Base-by-base conservation (phyloP, 352 stramenopile genomes). In the Phytophthora aleatoria region DNA sequence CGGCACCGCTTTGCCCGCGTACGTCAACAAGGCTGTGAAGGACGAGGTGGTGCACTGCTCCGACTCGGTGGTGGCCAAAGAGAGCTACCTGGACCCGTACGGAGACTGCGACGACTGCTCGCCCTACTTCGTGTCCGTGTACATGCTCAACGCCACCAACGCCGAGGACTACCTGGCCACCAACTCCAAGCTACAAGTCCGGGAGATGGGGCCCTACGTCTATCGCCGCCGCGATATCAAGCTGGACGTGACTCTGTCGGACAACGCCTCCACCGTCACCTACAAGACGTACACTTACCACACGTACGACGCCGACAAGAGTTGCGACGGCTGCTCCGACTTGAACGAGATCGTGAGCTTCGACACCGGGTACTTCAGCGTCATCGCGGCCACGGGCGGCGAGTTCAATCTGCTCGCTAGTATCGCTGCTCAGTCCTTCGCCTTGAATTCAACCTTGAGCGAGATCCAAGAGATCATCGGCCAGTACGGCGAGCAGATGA, bases 241-340 rank as follows among this genome's bases (percentile, higher is more conserved):
- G 50, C 41, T 88, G 8, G 73, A 93, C 64, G 81, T 93, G 36
- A 65, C 72, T 44, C 69, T 93, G 44, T 71, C 67, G 38, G 68
- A 77, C 53, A 77, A 88, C 47, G 60, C 65, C 47, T 83, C 83
- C 61, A 69, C 54, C 43, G 74, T 93, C 51, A 83, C 64, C 38
- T 93, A 93, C 80, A 90, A 89, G 67, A 75, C 64, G 61, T 93
- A 93, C 79, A 90, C 78, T 50, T 91, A 89, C 71, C 79, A 91
- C 73, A 82, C 72, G 57, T 93, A 76, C 49, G 64, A 79, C 4
- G 2, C 64, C 10, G 62, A 71, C 6, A 71, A 67, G 55, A 88
- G 77, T 48, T 93, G 85, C 59, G 35, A 27, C 11, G 65, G 58
- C 20, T 93, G 84, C 72, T 62, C 57, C 11, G 81, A 90, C 39